Base-by-base conservation (phyloP, 108 stramenopile species). In the Nitzschia sp. region DNA sequence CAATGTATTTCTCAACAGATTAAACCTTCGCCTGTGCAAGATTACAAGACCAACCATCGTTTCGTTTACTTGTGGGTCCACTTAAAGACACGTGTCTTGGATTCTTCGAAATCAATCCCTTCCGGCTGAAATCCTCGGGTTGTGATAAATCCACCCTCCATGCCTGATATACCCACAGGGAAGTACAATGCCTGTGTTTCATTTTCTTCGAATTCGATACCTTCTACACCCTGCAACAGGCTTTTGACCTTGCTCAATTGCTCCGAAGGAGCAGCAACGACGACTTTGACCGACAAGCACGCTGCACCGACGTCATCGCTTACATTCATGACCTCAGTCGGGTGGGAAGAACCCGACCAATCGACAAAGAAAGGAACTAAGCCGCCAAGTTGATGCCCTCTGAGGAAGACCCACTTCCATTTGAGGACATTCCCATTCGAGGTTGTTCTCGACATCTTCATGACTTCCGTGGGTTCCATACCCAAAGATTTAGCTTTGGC, bases 91-190 rank as follows among this genome's bases (percentile, higher is more conserved):
- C 60, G 60, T 2, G 60, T 61, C 26, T 61, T 61, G 11, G 60
- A 61, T 44, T 61, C 60, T 45, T 61, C 60, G 36, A 61, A 61
- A 9, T 61, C 60, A 61, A 61, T 61, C 0, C 60, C 60, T 41
- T 61, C 60, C 33, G 60, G 60, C 26, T 61, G 60, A 5, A 25
- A 61, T 41, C 60, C 60, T 11, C 41, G 36, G 1, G 45, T 61
- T 0, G 60, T 61, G 25, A 61, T 45, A 36, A 61, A 44, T 1
- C 60, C 60, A 6, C 60, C 60, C 26, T 61, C 60, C 60, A 61
- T 61, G 1, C 33, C 41, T 0, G 60, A 61, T 2, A 61, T 61
- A 11, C 60, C 60, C 41, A 61, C 22, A 1, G 60, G 60, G 26
- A 61, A 61, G 26, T 44, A 61, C 41, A 61, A 45, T 25, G 60